A percentile compares a stretch with the other conserved stretches of the same genome.
Conservation (phyloP, 495 filamentous ascomycete genomes). For the Elasticomyces elasticus region DNA sequence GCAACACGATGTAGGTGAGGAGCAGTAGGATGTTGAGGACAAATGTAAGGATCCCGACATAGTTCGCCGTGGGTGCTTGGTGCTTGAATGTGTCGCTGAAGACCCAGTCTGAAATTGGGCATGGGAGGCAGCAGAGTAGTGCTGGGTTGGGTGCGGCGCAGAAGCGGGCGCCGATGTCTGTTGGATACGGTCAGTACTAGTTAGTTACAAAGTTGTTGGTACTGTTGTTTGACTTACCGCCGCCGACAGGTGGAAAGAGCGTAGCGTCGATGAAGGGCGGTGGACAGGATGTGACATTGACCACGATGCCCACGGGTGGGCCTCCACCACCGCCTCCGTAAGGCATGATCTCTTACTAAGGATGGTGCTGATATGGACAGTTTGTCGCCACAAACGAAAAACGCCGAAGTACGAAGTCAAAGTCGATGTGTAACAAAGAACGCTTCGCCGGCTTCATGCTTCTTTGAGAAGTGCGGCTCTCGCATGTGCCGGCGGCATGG, state of each 20-base stretch:
- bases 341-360: not conserved
- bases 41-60: conserved; percentile 26
- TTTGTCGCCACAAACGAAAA: not conserved
- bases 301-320: not conserved
- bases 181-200: not conserved
- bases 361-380: not conserved
- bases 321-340: not conserved
- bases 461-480: not conserved
- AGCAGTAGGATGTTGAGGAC: conserved; percentile 29
- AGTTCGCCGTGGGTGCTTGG: conserved; percentile 24
- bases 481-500: not conserved
- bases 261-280: not conserved
- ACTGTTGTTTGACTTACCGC: not conserved
- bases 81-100: conserved; percentile 14
- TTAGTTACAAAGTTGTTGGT: not conserved
- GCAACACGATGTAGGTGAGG: conserved; percentile 30
- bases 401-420: too few species aligned
- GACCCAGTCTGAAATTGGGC: conserved; percentile 30
- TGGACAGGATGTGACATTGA: conserved; percentile 5
- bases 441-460: not conserved
- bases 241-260: not conserved
- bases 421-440: not conserved
- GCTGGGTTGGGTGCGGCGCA: conserved; percentile 19
- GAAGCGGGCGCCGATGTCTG: conserved; percentile 29
- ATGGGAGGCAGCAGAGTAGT: conserved; percentile 31